Base-by-base conservation (phyloP, 805 yeast species). In the Candida ovalis region DNA sequence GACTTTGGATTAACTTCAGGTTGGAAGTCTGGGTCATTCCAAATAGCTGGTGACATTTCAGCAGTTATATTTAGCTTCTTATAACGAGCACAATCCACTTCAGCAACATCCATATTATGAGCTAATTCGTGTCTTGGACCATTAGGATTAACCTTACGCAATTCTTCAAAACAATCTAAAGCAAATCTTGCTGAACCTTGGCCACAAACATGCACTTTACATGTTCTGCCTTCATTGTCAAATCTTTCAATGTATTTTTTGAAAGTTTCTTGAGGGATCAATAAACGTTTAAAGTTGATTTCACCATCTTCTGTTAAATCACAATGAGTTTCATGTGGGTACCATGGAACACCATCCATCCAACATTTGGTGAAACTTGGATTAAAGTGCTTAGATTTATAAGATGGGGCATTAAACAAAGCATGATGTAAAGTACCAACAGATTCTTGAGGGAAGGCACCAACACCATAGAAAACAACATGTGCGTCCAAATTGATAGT, bases 281-380 rank as follows among this genome's bases (percentile, higher is more conserved):
- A 47, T 13, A 59, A 45, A 27, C 55, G 51, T 12, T 47, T 41
- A 40, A 46, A 52, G 44, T 57, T 57, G 23, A 56, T 54, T 43
- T 55, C 50, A 18, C 55, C 62, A 30, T 37, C 40, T 12, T 48
- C 51, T 2, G 51, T 50, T 36, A 59, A 44, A 9, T 59, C 55
- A 43, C 59, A 55, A 36, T 59, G 61, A 19, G 62, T 54, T 32
- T 57, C 52, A 40, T 59, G 56, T 30, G 61, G 60, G 37, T 45
- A 50, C 62, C 63, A 58, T 25, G 63, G 63, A 21, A 59, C 63
- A 48, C 63, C 63, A 45, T 59, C 63, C 28, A 59, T 45, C 63
- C 63, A 59, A 44, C 55, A 58, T 45, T 59, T 58, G 39, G 60
- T 51, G 46, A 49, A 52, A 55, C 54, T 53, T 15, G 63, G 62